Evolutionary conservation across 495 filamentous ascomycete species (phyloP), one percentile per base, ranked within the genome.

Genomic region (Podospora appendiculata): DNA sequence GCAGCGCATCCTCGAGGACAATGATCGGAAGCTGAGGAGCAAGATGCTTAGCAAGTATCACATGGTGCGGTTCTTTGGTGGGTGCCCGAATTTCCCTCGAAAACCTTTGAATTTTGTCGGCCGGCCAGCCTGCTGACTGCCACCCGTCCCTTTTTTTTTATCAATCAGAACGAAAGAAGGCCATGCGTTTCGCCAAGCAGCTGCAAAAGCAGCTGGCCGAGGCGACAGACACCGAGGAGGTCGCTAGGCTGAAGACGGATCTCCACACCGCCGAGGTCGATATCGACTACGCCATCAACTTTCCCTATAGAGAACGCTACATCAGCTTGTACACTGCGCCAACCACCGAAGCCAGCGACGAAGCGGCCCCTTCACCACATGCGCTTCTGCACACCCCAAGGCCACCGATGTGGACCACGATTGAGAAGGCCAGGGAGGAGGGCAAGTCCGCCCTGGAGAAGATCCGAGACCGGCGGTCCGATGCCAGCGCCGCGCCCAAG

Each of bases 61-160:
- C 64, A 95, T 93, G 80, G 87, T 96, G 19, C 77, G 93, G 45
- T 98, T 98, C 65, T 88, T 86, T 78, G 79, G 90, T 88, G 67
- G 47, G 76, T 62, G 12, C n/a, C 7, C 41, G n/a, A n/a, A n/a
- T n/a, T 10, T 51, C 2, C 46, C 58, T 39, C 54, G n/a, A 14
- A 14, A 11, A 36, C 40, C n/a, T 38, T 14, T 10, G 14, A n/a
- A 32, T 2, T 34, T 11, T 51, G 8, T 16, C 13, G 2, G 19
- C 43, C 19, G 43, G 6, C 44, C 18, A 12, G 8, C 42, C 44
- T 43, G 11, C 51, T 33, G 11, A 9, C 32, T 9, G 32, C 19
- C 1, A 38, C 47, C n/a, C n/a, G n/a, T n/a, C n/a, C n/a, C n/a
- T n/a, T n/a, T 56, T 8, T 12, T 14, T 19, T 3, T 14, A 9